Evolutionary conservation across 208 protist species (phyloP).

Genomic region (Angomonas ambiguus): DNA sequence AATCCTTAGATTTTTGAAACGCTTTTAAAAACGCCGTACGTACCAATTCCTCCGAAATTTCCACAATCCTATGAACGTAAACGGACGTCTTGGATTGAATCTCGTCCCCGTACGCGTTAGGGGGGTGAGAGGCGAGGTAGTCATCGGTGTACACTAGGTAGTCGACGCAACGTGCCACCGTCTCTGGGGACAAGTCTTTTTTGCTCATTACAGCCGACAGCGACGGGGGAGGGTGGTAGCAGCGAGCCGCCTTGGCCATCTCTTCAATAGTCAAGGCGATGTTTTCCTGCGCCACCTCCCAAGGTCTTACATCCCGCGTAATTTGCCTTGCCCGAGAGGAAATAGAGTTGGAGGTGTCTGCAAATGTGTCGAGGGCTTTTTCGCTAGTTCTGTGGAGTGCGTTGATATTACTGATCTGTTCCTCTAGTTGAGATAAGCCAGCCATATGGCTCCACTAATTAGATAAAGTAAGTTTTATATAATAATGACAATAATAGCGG

Average conservation of each 20-base stretch:
- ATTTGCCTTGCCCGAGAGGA: conserved; percentile 57
- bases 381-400: conserved; percentile 59
- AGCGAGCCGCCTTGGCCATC: conserved; percentile 74
- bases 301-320: conserved; percentile 69
- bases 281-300: conserved; percentile 85
- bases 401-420: conserved; percentile 66
- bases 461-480: too few species aligned
- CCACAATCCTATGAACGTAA: conserved; percentile 55
- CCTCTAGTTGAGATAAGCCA: conserved; percentile 47
- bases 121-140: conserved; percentile 70
- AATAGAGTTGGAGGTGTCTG: conserved; percentile 77
- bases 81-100: conserved; percentile 37
- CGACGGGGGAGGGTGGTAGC: conserved; percentile 74
- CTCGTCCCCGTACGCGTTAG: conserved; percentile 49
- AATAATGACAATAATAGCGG: too few species aligned
- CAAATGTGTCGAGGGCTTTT: conserved; percentile 73
- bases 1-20: conserved; percentile 27
- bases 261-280: conserved; percentile 83
- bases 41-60: conserved; percentile 61
- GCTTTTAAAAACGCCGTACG: conserved; percentile 62
- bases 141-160: conserved; percentile 84
- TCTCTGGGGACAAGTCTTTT: conserved; percentile 52
- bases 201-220: conserved; percentile 56
- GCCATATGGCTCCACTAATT: too few species aligned
- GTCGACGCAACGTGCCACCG: conserved; percentile 68